These are phyloP conservation scores for Brassica balearica DNA, from an alignment of 441 rosid species.

Conservation along the genomic window DNA sequence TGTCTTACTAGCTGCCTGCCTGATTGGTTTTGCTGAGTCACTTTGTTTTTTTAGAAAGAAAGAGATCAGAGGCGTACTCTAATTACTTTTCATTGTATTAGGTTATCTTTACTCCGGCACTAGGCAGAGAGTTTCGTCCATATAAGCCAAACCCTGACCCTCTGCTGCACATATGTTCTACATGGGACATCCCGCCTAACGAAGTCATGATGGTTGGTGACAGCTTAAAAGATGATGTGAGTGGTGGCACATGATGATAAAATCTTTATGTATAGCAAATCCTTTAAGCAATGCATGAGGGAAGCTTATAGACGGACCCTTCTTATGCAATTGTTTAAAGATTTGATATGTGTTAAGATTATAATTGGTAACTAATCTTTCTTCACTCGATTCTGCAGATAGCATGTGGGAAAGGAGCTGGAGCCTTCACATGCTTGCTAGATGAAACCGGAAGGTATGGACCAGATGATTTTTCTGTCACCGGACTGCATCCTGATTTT, in stretches of 20 bases:
- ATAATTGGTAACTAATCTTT: too few relatives aligned
- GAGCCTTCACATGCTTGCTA: conserved; percentile 86
- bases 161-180: conserved; percentile 78
- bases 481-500: conserved; percentile 73
- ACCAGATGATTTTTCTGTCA: conserved; percentile 55
- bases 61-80: not conserved
- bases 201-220: conserved; percentile 98
- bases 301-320: conserved; percentile 66
- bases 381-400: conserved; percentile 54
- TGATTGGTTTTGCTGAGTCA: conserved; percentile 5
- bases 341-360: too few relatives aligned
- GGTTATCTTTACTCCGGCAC: conserved; percentile 81
- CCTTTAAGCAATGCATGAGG: conserved; percentile 51
- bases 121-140: conserved; percentile 96
- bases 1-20: not conserved
- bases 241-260: conserved; percentile 65
- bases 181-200: conserved; percentile 76
- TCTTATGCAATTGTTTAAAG: conserved; percentile 38
- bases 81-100: conserved; percentile 39
- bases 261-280: conserved; percentile 58
- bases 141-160: conserved; percentile 95
- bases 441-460: conserved; percentile 76
- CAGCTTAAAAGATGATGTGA: conserved; percentile 95
- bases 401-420: conserved; percentile 86
- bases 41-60: too few relatives aligned